phyloP scores from a whole-genome alignment of 2,329 filamentous ascomycete genomes.

The Bertia moriformis region DNA sequence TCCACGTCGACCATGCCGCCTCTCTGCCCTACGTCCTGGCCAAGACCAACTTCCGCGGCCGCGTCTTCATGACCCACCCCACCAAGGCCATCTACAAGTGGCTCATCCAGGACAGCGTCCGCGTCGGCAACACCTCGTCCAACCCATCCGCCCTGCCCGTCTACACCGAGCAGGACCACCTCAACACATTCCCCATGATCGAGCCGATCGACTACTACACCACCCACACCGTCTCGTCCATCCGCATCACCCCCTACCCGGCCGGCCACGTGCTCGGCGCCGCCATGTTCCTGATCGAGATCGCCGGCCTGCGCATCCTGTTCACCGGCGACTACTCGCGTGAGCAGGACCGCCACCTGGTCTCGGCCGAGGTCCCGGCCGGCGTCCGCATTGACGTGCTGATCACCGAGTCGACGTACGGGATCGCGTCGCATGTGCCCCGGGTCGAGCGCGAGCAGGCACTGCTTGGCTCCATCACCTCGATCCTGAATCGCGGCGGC shows the following conservation, averaged over 20 bases:
- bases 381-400: slow-evolving; percentile 88
- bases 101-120: slow-evolving; percentile 92
- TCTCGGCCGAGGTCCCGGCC: slow-evolving; percentile 79
- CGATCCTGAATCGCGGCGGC: slow-evolving; percentile 78
- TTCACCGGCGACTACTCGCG: slow-evolving; percentile 97
- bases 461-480: slow-evolving; percentile 88
- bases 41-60: slow-evolving; percentile 93
- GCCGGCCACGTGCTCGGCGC: slow-evolving; percentile 92
- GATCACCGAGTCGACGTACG: slow-evolving; percentile 95
- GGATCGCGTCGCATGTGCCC: slow-evolving; percentile 84
- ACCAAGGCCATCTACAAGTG: slow-evolving; percentile 99
- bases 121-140: slow-evolving; percentile 62
- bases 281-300: slow-evolving; percentile 96
- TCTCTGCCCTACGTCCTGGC: slow-evolving; percentile 91
- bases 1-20: slow-evolving; percentile 95
- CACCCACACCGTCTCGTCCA: slow-evolving; percentile 90
- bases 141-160: slow-evolving; percentile 57
- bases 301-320: slow-evolving; percentile 87
- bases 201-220: slow-evolving; percentile 98
- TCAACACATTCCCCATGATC: slow-evolving; percentile 84
- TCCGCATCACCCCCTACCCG: slow-evolving; percentile 90
- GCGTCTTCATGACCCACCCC: slow-evolving; percentile 97
- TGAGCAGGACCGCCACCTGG: slow-evolving; percentile 87
- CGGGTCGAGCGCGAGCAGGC: slow-evolving; percentile 81
- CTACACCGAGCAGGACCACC: slow-evolving; percentile 89